Conservation (phyloP, 2,329 filamentous ascomycete species). For the Cladosporium sp. region DNA sequence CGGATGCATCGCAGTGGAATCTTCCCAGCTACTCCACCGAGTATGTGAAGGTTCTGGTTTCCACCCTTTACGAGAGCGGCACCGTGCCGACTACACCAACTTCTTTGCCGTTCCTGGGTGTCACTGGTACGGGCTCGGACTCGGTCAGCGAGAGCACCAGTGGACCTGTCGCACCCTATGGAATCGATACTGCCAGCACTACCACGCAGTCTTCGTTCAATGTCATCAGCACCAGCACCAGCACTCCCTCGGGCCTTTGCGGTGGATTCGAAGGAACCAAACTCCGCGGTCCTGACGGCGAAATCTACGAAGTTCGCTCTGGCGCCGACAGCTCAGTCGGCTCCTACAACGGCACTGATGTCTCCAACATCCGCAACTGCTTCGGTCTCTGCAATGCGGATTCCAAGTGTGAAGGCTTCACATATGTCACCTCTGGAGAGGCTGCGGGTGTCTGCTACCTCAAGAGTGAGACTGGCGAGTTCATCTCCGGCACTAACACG, state of each 20-base stretch:
- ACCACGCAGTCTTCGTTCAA: neutral
- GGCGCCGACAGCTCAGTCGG: conserved; percentile 10
- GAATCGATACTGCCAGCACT: neutral
- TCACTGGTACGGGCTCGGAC: neutral
- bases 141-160: neutral
- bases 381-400: neutral
- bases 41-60: neutral
- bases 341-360: conserved; percentile 11
- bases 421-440: neutral
- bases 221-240: neutral
- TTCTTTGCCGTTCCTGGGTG: neutral
- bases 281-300: neutral
- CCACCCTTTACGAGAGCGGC: neutral
- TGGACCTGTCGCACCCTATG: neutral
- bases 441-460: conserved; percentile 3
- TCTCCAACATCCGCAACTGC: neutral
- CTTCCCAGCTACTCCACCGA: neutral
- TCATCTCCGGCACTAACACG: neutral
- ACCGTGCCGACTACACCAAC: neutral
- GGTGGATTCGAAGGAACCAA: neutral
- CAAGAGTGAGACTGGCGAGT: neutral
- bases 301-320: conserved; percentile 8
- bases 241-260: neutral
- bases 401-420: conserved; percentile 6
- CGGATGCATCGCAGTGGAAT: neutral